Evolutionary conservation across 2,329 filamentous ascomycete genomes (phyloP).

Genomic region (Aspergillus persii): DNA sequence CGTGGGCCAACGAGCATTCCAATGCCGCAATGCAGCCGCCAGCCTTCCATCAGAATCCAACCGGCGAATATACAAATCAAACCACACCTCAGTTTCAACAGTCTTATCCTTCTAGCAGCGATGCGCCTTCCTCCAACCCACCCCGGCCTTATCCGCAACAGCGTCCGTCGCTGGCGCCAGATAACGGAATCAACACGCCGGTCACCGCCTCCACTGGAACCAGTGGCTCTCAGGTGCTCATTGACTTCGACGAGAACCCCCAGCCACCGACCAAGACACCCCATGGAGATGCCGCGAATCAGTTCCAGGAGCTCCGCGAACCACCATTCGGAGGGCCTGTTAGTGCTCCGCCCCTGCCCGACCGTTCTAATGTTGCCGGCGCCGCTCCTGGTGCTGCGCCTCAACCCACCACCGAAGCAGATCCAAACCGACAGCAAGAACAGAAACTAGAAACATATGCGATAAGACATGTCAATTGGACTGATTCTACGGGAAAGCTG

Average conservation of each 20-base stretch:
- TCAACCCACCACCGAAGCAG: conserved; percentile 25
- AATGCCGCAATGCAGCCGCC: conserved; percentile 9
- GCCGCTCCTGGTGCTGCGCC: background rate
- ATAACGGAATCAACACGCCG: conserved; percentile 20
- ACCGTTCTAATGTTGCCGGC: conserved; percentile 1
- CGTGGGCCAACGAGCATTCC: conserved; percentile 26
- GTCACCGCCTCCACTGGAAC: conserved; percentile 24
- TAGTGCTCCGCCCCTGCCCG: conserved; percentile 11
- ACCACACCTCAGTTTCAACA: conserved; percentile 8
- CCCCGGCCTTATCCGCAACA: conserved; percentile 10
- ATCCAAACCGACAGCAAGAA: conserved; percentile 36
- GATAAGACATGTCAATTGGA: conserved; percentile 88
- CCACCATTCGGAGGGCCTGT: background rate
- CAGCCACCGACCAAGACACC: conserved; percentile 8
- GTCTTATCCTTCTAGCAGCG: background rate
- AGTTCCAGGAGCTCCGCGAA: background rate
- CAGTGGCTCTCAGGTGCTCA: conserved; percentile 31
- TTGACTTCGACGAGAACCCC: conserved; percentile 26
- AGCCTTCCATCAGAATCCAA: conserved; percentile 6
- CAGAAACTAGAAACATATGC: conserved; percentile 77
- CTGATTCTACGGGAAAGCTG: conserved; percentile 64
- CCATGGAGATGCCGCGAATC: conserved; percentile 3
- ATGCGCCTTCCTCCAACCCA: background rate
- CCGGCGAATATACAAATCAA: background rate
- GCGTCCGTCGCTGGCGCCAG: conserved; percentile 14